A percentile compares a stretch with the other conserved stretches of the same genome.
These are phyloP conservation scores for Aureobasidium subglaciale DNA, from an alignment of 2,329 filamentous ascomycete species.

Conservation along the genomic window DNA sequence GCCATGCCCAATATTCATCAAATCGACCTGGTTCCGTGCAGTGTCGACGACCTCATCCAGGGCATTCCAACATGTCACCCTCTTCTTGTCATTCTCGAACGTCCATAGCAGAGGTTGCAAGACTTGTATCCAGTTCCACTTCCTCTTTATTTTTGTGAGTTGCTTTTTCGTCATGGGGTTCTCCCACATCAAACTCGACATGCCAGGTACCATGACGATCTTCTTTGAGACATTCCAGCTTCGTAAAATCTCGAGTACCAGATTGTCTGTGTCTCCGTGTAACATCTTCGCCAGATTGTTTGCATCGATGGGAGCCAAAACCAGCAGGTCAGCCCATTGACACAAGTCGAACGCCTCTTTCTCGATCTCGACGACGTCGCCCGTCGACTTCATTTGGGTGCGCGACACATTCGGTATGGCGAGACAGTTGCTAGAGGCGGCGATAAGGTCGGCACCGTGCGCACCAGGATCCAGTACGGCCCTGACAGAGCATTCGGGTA, in stretches of 20 bases:
- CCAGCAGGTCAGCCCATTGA: slow-evolving; percentile 80
- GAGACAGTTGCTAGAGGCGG: slow-evolving; percentile 26
- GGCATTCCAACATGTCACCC: slow-evolving; percentile 47
- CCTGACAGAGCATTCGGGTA: slow-evolving; percentile 29
- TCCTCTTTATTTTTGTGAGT: slow-evolving; percentile 70
- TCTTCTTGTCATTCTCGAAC: slow-evolving; percentile 54
- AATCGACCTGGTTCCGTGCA: slow-evolving; percentile 69
- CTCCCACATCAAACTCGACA: slow-evolving; percentile 85
- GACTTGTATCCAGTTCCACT: slow-evolving; percentile 82
- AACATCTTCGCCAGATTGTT: slow-evolving; percentile 84
- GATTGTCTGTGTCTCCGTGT: slow-evolving; percentile 70
- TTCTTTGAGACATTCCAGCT: slow-evolving; percentile 85
- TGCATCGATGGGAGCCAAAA: slow-evolving; percentile 78
- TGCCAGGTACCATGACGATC: slow-evolving; percentile 76
- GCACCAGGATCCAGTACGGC: slow-evolving; percentile 30
- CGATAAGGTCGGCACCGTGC: slow-evolving; percentile 27
- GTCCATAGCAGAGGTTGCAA: slow-evolving; percentile 77
- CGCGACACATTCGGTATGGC: slow-evolving; percentile 26
- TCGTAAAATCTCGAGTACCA: slow-evolving; percentile 72
- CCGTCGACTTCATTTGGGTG: slow-evolving; percentile 17
- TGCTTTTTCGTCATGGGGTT: slow-evolving; percentile 85
- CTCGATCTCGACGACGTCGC: slow-evolving; percentile 27
- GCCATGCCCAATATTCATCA: slow-evolving; percentile 66
- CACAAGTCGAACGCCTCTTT: slow-evolving; percentile 58
- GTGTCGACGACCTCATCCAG: slow-evolving; percentile 67